A percentile compares a stretch with the other conserved stretches of the same genome.
These are phyloP conservation scores for Astragalus membranaceus DNA, from an alignment of 306 rosid species.

Conservation along the genomic window DNA sequence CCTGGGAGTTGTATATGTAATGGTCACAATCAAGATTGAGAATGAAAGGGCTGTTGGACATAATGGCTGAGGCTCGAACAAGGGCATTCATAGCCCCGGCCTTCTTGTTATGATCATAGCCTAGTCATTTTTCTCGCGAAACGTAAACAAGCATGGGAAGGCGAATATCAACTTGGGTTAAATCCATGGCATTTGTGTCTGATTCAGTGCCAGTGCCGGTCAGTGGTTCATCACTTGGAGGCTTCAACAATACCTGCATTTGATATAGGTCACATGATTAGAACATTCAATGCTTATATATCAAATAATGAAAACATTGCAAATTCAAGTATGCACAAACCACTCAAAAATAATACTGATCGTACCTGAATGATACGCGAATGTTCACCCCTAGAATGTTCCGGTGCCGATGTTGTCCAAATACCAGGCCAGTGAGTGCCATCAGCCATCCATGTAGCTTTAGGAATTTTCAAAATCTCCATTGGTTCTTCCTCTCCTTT, in stretches of 20 bases:
- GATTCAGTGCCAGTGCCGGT: slow-evolving; percentile 29
- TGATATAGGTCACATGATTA: not conserved
- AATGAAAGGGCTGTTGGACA: no score
- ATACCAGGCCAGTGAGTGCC: slow-evolving; percentile 82
- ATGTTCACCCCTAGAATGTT: slow-evolving; percentile 74
- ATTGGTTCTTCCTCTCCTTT: slow-evolving; percentile 44
- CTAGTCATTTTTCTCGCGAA: slow-evolving; percentile 78
- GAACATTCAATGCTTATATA: not conserved
- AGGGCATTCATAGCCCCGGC: slow-evolving; percentile 86
- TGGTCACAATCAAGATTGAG: no score
- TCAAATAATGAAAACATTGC: not conserved
- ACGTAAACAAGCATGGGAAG: slow-evolving; percentile 79
- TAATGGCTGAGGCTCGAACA: slow-evolving; percentile 72
- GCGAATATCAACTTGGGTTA: slow-evolving; percentile 63
- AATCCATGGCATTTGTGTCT: slow-evolving; percentile 40
- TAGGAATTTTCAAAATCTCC: slow-evolving; percentile 40
- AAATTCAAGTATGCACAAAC: not conserved
- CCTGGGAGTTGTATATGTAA: no score
- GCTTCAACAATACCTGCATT: slow-evolving; percentile 67
- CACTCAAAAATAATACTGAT: not conserved
- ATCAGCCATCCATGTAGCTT: slow-evolving; percentile 82
- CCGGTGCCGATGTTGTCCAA: slow-evolving; percentile 47
- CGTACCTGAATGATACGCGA: slow-evolving; percentile 73
- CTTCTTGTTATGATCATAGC: slow-evolving; percentile 85
- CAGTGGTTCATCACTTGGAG: slow-evolving; percentile 58